Conservation (phyloP, 164 flowering plant genomes). For the Taxillus chinensis region DNA sequence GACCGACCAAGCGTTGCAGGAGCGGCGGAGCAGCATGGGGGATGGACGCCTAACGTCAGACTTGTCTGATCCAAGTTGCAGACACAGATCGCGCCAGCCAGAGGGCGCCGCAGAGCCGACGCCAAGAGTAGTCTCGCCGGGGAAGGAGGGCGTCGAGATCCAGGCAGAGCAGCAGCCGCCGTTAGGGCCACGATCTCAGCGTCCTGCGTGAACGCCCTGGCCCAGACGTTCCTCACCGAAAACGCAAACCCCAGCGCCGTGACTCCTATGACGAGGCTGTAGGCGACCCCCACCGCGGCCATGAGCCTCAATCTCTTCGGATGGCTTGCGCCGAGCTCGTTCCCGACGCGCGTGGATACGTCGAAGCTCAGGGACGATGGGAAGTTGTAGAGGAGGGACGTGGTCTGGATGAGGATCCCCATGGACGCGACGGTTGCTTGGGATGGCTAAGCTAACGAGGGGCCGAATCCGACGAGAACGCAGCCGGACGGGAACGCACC, state of each 20-base stretch:
- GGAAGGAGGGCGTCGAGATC: too few species aligned
- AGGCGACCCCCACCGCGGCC: slow-evolving; percentile 32
- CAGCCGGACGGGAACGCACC: too few species aligned
- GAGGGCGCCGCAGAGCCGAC: too few species aligned
- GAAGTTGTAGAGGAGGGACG: slow-evolving; percentile 66
- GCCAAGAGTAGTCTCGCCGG: too few species aligned
- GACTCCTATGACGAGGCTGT: slow-evolving; percentile 41
- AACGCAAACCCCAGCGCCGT: slow-evolving; percentile 39
- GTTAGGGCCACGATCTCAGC: slow-evolving; percentile 44
- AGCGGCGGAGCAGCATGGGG: too few species aligned
- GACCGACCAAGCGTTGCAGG: too few species aligned
- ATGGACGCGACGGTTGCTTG: slow-evolving; percentile 68
- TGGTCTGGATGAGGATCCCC: slow-evolving; percentile 77
- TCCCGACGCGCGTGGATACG: slow-evolving; percentile 66
- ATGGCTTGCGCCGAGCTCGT: slow-evolving; percentile 56
- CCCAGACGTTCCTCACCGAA: slow-evolving; percentile 50
- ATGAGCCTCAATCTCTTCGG: slow-evolving; percentile 40
- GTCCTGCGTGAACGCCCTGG: slow-evolving; percentile 50
- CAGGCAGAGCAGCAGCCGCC: too few species aligned
- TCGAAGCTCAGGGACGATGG: slow-evolving; percentile 68
- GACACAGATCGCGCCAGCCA: too few species aligned
- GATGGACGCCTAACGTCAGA: too few species aligned
- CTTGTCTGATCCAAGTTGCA: too few species aligned
- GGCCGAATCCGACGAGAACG: too few species aligned
- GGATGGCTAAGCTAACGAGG: too few species aligned